These are phyloP conservation scores for Blechomonas ayalai DNA, from an alignment of 208 protist genomes.

Conservation along the genomic window DNA sequence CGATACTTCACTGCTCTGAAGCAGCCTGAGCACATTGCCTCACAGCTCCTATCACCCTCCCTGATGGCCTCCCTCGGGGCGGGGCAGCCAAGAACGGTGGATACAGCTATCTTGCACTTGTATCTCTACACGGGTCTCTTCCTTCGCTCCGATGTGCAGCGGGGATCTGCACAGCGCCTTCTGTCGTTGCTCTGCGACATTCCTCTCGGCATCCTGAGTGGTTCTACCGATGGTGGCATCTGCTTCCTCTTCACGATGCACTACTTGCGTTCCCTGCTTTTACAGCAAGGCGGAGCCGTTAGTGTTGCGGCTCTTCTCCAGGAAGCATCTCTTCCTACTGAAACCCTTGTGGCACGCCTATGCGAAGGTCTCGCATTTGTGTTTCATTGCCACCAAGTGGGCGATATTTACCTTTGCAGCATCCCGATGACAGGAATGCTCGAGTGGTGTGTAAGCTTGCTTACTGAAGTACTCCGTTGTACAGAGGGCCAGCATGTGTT, in stretches of 20 bases:
- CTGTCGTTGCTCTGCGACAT: neutral
- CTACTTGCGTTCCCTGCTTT: neutral
- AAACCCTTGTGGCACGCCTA: conserved; percentile 1
- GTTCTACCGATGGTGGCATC: neutral
- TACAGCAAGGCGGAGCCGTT: neutral
- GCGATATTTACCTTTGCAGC: conserved; percentile 4
- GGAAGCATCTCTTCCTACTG: neutral
- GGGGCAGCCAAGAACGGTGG: neutral
- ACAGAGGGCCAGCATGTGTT: no score
- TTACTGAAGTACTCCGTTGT: neutral
- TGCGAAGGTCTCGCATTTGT: conserved; percentile 5
- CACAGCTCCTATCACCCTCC: conserved; percentile 1
- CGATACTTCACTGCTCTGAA: conserved; percentile 5
- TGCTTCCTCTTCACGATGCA: neutral
- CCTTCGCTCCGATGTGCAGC: conserved; percentile 1
- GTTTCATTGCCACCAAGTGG: conserved; percentile 2
- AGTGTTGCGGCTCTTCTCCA: conserved; percentile 2
- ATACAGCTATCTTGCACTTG: conserved; percentile 1
- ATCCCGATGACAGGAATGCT: neutral
- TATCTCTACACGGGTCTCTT: conserved; percentile 10
- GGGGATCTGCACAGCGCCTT: conserved; percentile 14
- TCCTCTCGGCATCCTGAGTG: neutral
- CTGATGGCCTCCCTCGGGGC: neutral
- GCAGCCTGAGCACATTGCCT: conserved; percentile 1
- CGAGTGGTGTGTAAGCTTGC: neutral